Conservation (phyloP, 495 filamentous ascomycete species). For the Aspergillus ostianus region DNA sequence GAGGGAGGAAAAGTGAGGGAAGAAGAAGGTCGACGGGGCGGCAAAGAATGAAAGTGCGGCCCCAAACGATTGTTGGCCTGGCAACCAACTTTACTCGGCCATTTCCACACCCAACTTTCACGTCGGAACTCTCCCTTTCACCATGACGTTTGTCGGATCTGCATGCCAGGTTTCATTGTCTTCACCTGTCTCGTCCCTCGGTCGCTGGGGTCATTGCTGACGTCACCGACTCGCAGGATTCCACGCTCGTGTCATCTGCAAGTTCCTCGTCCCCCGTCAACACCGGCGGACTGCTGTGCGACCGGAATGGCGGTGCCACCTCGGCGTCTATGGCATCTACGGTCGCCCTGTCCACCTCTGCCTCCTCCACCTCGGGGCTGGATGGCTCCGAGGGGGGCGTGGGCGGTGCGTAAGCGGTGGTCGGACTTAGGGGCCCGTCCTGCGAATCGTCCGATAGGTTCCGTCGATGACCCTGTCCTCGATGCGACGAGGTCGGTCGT, state of each 20-base stretch:
- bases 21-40: conserved; percentile 14
- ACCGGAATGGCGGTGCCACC: conserved; percentile 28
- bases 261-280: conserved; percentile 24
- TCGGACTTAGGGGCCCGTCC: conserved; percentile 36
- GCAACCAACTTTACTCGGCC: conserved; percentile 28
- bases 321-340: conserved; percentile 23
- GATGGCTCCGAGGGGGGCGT: conserved; percentile 41
- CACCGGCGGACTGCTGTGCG: conserved; percentile 43
- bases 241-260: conserved; percentile 6
- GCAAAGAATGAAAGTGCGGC: conserved; percentile 28
- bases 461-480: conserved; percentile 32
- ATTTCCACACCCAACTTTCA: not conserved
- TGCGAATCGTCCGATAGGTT: conserved; percentile 44
- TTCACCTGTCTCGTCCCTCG: not conserved
- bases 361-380: conserved; percentile 20
- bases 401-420: conserved; percentile 44
- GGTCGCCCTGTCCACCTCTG: conserved; percentile 10
- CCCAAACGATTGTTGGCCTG: conserved; percentile 44
- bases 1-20: conserved; percentile 13
- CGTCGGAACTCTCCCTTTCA: too few species aligned
- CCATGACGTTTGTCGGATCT: not conserved
- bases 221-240: not conserved
- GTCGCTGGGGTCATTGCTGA: not conserved
- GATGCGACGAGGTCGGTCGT: conserved; percentile 41
- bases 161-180: not conserved